These are phyloP conservation scores for Lichina pygmaea DNA, from an alignment of 495 filamentous ascomycete species.

Conservation along the genomic window DNA sequence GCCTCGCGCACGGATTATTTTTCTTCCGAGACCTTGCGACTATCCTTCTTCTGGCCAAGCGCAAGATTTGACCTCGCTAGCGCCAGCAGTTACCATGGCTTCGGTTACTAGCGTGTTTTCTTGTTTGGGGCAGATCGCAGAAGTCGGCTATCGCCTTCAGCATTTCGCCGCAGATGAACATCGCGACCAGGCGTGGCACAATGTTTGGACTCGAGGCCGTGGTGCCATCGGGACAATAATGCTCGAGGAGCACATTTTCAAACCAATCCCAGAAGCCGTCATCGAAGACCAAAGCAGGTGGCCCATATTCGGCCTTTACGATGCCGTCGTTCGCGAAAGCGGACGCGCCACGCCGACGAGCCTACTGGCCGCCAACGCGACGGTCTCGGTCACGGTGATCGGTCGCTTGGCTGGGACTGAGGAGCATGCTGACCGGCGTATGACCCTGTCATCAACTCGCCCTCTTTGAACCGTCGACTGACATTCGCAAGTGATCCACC, in stretches of 20 bases:
- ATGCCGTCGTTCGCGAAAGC: background rate
- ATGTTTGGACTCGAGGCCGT: background rate
- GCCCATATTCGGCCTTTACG: slow-evolving; percentile 1
- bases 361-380: slow-evolving; percentile 1
- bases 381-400: background rate
- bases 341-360: background rate
- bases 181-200: too few species aligned
- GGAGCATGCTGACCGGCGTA: background rate
- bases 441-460: background rate
- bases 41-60: too few species aligned
- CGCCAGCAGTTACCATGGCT: too few species aligned
- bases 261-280: background rate
- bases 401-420: background rate
- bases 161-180: too few species aligned
- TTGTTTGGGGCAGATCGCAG: too few species aligned
- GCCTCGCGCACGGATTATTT: too few species aligned
- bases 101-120: too few species aligned
- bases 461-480: background rate
- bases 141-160: too few species aligned
- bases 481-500: background rate
- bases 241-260: background rate
- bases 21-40: too few species aligned
- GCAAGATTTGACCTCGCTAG: too few species aligned
- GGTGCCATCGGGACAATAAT: background rate
- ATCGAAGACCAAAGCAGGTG: background rate